Evolutionary conservation across 192 early-diverging fungal species (phyloP), one percentile per base, ranked within the genome.

Genomic region (Coemansia sp.): DNA sequence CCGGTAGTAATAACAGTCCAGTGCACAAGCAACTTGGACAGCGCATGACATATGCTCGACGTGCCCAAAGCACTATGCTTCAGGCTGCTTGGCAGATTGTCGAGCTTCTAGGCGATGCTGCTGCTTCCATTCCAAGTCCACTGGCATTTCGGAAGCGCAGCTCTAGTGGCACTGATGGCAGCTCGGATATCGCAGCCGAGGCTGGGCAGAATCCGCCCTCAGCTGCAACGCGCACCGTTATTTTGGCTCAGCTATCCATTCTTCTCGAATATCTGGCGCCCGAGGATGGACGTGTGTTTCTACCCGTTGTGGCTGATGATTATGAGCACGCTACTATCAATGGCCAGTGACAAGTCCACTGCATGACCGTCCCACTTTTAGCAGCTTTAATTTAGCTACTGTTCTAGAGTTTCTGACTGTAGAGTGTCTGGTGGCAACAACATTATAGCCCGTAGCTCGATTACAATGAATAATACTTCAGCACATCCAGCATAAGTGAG

Each of bases 261-360:
- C 63, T 81, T 51, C 67, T 81, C 19, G 78, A 81, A 74, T 81
- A 81, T 67, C 67, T 81, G 73, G 63, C 70, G 14, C 70, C 78
- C 0, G 74, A 72, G 52, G 60, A 70, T 5, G 78, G 70, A 32
- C 58, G 70, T 25, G 62, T 68, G 67, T 73, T 75, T 21, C 36
- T 64, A 63, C 57, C 70, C 21, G 61, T 81, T 53, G 78, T 81
- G 51, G 67, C 63, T 8, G 51, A 54, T 23, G 76, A 78, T 53
- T 78, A 72, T 55, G 17, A 31, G 36, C 55, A 21, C 50, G 50
- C 50, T 51, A 24, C 52, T 54, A 24, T 7, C 52, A n/a, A 24
- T 54, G 52, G 20, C 52, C 20, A 36, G 33, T 36, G 10, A 36
- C 33, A 36, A 36, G 33, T 6, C 33, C 33, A 11, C 33, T 6